These are phyloP conservation scores for Spathaspora boniae DNA, from an alignment of 805 yeast species.

Conservation along the genomic window DNA sequence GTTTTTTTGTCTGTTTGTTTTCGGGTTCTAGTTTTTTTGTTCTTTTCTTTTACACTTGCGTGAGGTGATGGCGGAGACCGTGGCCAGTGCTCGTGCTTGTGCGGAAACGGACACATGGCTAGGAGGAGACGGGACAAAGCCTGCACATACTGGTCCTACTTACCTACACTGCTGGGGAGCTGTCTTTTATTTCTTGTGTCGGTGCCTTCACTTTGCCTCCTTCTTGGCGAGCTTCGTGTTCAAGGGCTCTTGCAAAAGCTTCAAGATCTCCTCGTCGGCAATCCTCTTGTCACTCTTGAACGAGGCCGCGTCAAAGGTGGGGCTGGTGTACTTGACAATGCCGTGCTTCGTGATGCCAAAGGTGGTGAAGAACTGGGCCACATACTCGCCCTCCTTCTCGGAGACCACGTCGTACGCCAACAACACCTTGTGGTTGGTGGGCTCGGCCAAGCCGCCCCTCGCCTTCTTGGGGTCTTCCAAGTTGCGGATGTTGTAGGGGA, in stretches of 20 bases:
- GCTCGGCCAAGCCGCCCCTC: constrained; percentile 72
- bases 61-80: too few species aligned
- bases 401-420: constrained; percentile 65
- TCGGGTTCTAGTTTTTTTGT: too few species aligned
- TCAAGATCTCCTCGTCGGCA: constrained; percentile 46
- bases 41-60: too few species aligned
- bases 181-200: constrained; percentile 19
- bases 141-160: constrained; percentile 12
- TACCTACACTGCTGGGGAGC: too few species aligned
- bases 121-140: background rate
- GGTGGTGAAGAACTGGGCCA: constrained; percentile 74
- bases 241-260: constrained; percentile 49
- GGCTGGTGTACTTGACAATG: constrained; percentile 57
- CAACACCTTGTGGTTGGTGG: constrained; percentile 62
- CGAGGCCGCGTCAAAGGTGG: constrained; percentile 45
- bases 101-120: too few species aligned
- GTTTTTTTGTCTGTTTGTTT: too few species aligned
- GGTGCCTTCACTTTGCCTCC: constrained; percentile 27
- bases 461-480: constrained; percentile 68
- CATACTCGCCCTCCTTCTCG: constrained; percentile 62
- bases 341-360: constrained; percentile 74
- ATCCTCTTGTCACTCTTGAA: constrained; percentile 57
- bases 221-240: constrained; percentile 42
- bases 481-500: constrained; percentile 66
- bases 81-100: too few species aligned